Evolutionary conservation across 768 basidiomycete genomes (phyloP).

Genomic region (Boletus tomentosulus): DNA sequence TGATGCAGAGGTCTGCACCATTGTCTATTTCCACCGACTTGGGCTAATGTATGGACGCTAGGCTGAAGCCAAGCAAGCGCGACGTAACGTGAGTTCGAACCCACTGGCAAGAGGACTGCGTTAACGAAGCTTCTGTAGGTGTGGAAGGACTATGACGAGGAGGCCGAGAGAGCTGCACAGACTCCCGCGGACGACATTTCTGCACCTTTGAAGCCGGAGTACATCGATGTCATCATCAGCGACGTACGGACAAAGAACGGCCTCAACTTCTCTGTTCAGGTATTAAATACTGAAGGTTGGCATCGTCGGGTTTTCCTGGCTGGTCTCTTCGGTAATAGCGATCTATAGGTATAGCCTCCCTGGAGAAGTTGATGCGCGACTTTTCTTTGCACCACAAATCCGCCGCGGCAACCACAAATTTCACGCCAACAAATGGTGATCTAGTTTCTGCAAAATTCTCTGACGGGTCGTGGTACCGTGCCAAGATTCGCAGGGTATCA

Average conservation of each 20-base stretch:
- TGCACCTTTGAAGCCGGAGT: conserved; percentile 72
- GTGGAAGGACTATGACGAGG: conserved; percentile 82
- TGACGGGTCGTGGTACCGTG: conserved; percentile 94
- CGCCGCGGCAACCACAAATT: conserved; percentile 58
- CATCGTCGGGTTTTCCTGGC: background rate
- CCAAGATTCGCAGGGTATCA: conserved; percentile 82
- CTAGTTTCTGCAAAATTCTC: conserved; percentile 94
- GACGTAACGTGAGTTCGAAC: conserved; percentile 61
- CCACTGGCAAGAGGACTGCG: background rate
- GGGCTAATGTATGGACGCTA: conserved; percentile 27
- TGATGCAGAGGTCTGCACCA: conserved; percentile 70
- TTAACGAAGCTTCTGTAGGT: conserved; percentile 45
- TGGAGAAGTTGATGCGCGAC: conserved; percentile 93
- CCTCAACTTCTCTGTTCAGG: conserved; percentile 88
- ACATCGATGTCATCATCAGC: conserved; percentile 89
- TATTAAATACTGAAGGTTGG: conserved; percentile 85
- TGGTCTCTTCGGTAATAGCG: background rate
- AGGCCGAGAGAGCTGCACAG: conserved; percentile 55
- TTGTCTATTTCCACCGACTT: conserved; percentile 1
- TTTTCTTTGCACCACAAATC: conserved; percentile 84
- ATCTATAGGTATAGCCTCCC: conserved; percentile 72
- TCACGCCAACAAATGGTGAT: conserved; percentile 80
- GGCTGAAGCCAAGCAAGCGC: conserved; percentile 78
- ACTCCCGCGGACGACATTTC: conserved; percentile 41
- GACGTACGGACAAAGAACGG: conserved; percentile 72